Conservation (phyloP, 2,329 filamentous ascomycete genomes). For the Elsinoe batatas region DNA sequence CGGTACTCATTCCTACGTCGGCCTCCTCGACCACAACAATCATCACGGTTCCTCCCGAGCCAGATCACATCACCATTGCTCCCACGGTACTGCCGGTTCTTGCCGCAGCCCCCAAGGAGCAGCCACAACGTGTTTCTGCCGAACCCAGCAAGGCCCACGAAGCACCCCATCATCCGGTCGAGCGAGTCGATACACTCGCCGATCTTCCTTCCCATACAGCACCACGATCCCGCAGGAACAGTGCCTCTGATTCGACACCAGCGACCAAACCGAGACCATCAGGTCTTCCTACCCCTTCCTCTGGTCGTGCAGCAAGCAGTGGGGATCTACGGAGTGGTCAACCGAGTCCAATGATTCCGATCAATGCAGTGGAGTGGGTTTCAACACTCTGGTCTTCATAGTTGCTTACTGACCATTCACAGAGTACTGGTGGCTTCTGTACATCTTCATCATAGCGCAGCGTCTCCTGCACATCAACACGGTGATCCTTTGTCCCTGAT, state of each 20-base stretch:
- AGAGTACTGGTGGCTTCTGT: slow-evolving; percentile 14
- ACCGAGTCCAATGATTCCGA: slow-evolving; percentile 17
- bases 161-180: neutral
- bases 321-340: slow-evolving; percentile 15
- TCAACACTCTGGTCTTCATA: neutral
- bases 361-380: slow-evolving; percentile 16
- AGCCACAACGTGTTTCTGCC: neutral
- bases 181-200: slow-evolving; percentile 14
- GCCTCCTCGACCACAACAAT: neutral
- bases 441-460: neutral
- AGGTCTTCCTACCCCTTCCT: neutral
- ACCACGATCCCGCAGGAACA: slow-evolving; percentile 13
- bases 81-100: slow-evolving; percentile 2
- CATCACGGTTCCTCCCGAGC: slow-evolving; percentile 6
- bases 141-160: neutral
- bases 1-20: neutral
- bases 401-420: neutral
- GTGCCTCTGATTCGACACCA: slow-evolving; percentile 5
- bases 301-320: slow-evolving; percentile 13
- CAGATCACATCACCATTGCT: slow-evolving; percentile 7
- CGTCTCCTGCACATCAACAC: slow-evolving; percentile 12
- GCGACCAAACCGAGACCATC: slow-evolving; percentile 5
- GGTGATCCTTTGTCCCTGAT: slow-evolving; percentile 11
- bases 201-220: slow-evolving; percentile 9
- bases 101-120: neutral